Conservation (phyloP, 306 rosid genomes). For the Pterocarpus santalinus region DNA sequence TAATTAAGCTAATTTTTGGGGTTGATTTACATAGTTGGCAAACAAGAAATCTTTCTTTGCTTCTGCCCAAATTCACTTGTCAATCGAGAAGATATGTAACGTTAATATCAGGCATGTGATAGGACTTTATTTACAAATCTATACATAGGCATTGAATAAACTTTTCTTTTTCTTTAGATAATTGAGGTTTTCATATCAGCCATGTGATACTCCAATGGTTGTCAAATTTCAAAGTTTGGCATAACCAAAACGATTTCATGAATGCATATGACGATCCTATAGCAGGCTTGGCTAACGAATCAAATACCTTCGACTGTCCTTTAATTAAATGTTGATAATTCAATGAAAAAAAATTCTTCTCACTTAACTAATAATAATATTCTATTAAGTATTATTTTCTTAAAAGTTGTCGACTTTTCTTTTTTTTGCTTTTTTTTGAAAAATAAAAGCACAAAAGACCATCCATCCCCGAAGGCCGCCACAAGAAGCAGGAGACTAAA, state of each 20-base stretch:
- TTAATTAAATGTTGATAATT: background rate
- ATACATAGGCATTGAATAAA: background rate
- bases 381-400: too few relatives aligned
- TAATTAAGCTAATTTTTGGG: too few relatives aligned
- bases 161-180: too few relatives aligned
- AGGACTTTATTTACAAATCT: background rate
- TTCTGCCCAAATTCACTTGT: background rate
- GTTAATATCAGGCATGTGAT: background rate
- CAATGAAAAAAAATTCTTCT: background rate
- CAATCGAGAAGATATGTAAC: background rate
- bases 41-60: background rate
- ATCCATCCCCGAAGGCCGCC: background rate
- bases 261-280: too few relatives aligned
- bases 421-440: too few relatives aligned
- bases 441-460: too few relatives aligned
- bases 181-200: background rate
- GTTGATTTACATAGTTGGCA: too few relatives aligned
- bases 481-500: background rate
- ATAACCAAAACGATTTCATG: background rate
- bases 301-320: background rate
- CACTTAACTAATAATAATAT: background rate
- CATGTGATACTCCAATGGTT: background rate
- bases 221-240: conserved; percentile 22
- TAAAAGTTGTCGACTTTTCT: too few relatives aligned
- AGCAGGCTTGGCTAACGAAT: too few relatives aligned